Base-by-base conservation (phyloP, 495 filamentous ascomycete species). In the Niebla homalea region DNA sequence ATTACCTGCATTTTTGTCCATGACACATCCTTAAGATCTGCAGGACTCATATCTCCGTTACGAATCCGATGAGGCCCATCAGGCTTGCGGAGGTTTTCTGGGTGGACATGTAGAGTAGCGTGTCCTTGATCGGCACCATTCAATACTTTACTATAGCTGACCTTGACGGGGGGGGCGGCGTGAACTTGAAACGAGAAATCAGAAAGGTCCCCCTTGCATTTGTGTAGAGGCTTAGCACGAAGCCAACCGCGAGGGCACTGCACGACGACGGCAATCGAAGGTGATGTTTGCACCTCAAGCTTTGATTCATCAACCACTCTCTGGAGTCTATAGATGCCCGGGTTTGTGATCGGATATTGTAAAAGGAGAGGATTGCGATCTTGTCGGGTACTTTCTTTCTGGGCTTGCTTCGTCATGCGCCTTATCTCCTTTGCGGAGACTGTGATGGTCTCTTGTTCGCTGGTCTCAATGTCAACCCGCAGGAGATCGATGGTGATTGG, bases 271-370 rank as follows among this genome's bases (percentile, higher is more conserved):
- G 88, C 81, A 58, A 86, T 80, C 14, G 83, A 85, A 10, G 67
- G 70, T 36, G 75, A 72, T 51, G 83, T 76, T 49, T 86, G 84
- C 11, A 98, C 89, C 61, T 96, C 89, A 3, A 97, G 76, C 60
- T 94, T 89, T 45, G 89, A 87, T 62, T 95, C 82, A 61, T 98
- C 92, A 21, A 94, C 72, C 8, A 96, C 88, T 51, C 80, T 83
- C 37, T 81, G 73, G 15, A 98, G 73, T 36, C 82, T 76, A 64
- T 98, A 98, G 35, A 87, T 76, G 18, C 92, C 92, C 2, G 87
- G 77, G 62, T 89, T 85, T 66, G 84, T 89, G 11, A 88, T 70
- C 2, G 76, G 67, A 44, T 84, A 79, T 25, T 77, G 70, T 23
- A 89, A 69, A 42, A 74, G 58, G 5, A 76, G 69, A n/a, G 79